Conservation (phyloP, 768 basidiomycete species). For the Russula emetica region DNA sequence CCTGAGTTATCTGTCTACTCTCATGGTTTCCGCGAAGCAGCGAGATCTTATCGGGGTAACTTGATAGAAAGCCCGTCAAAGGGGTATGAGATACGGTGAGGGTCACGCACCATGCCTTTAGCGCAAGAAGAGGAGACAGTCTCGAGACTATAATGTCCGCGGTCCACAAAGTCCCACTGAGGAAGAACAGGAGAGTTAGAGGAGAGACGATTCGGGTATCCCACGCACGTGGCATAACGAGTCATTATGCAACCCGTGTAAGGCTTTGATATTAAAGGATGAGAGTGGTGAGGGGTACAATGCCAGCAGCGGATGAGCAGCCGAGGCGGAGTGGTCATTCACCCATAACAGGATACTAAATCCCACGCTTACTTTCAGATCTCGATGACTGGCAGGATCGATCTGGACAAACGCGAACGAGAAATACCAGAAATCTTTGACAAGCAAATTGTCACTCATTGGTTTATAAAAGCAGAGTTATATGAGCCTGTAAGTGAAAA, state of each 20-base stretch:
- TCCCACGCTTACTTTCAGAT: background rate
- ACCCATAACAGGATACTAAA: background rate
- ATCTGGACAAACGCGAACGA: too few relatives aligned
- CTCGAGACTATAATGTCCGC: conserved; percentile 93
- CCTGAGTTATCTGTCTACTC: conserved; percentile 95
- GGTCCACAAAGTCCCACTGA: conserved; percentile 96
- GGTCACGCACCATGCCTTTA: conserved; percentile 73
- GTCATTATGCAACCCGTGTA: conserved; percentile 8
- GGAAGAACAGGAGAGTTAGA: background rate
- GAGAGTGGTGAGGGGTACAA: background rate
- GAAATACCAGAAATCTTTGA: too few relatives aligned
- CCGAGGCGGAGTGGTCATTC: too few relatives aligned
- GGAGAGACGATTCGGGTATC: conserved; percentile 17
- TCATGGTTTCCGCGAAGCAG: conserved; percentile 94
- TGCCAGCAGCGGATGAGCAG: background rate
- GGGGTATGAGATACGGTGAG: background rate
- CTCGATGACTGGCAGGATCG: background rate
- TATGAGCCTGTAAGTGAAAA: too few relatives aligned
- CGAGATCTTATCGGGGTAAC: conserved; percentile 91
- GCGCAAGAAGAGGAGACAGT: conserved; percentile 82
- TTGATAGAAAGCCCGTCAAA: conserved; percentile 32
- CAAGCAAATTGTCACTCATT: too few relatives aligned
- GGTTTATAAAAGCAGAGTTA: too few relatives aligned
- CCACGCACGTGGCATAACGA: conserved; percentile 69
- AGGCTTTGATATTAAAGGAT: too few relatives aligned